These are phyloP conservation scores for Gryganskiella cystojenkinii DNA, from an alignment of 192 early-diverging fungal species.

Conservation along the genomic window DNA sequence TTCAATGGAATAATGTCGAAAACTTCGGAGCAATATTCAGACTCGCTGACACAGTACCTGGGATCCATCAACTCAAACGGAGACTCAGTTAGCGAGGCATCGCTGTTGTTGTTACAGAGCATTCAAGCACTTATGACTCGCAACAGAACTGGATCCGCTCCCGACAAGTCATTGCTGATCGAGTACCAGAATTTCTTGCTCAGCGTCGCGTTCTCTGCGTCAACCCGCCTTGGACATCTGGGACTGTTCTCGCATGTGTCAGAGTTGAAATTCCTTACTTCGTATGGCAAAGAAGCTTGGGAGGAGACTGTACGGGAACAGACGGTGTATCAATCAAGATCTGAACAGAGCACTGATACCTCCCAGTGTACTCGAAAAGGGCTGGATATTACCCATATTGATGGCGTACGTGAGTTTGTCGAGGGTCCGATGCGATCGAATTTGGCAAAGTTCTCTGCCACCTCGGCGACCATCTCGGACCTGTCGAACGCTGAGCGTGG, in stretches of 20 bases:
- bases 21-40: background rate
- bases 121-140: slow-evolving; percentile 32
- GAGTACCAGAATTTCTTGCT: slow-evolving; percentile 23
- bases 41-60: background rate
- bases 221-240: slow-evolving; percentile 16
- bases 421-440: background rate
- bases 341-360: background rate
- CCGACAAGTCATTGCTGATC: background rate
- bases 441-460: slow-evolving; percentile 31
- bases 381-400: background rate
- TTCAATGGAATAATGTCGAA: too few species aligned
- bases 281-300: slow-evolving; percentile 20
- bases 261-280: slow-evolving; percentile 17
- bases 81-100: slow-evolving; percentile 3
- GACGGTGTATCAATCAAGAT: background rate
- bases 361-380: background rate
- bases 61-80: too few species aligned
- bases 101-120: background rate
- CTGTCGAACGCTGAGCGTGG: background rate
- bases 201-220: slow-evolving; percentile 10
- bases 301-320: background rate
- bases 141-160: background rate
- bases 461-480: background rate
- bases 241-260: slow-evolving; percentile 23
- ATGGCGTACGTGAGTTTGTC: slow-evolving; percentile 7